Evolutionary conservation across 2,329 filamentous ascomycete species (phyloP), one percentile per base, ranked within the genome.

Genomic region (Epicoccum sorghinum): DNA sequence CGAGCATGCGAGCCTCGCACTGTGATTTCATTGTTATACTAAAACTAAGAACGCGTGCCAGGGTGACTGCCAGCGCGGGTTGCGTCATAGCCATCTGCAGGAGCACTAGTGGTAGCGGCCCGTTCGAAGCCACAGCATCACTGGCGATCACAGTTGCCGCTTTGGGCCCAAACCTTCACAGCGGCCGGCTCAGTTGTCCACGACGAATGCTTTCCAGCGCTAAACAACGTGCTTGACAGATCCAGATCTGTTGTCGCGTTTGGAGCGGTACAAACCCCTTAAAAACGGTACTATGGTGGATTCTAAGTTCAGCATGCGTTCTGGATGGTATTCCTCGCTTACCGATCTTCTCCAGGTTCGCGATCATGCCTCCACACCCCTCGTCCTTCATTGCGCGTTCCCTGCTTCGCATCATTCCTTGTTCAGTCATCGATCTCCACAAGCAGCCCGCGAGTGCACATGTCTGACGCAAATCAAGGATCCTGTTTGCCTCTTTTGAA

Each of bases 11-110:
- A 42, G 46, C 38, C 40, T 54, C 37, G 32, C 39, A 33, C 42
- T 46, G 53, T 56, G 32, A 29, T 52, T 59, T 49, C 45, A 37
- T 25, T 50, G 12, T 38, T 55, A 41, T 55, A 55, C 41, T 18
- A 18, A 12, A 36, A 37, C 18, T 32, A 48, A 40, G 39, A 40
- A 41, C 30, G 40, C 24, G 33, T 25, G 52, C 46, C 52, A 55
- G 52, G 40, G 52, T 49, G 41, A 40, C 44, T 49, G 38, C 46
- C 24, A 37, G 24, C 37, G 13, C 7, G 13, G 7, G 52, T 57
- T 63, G 57, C 64, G 64, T 66, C 64, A 66, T 61, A 41, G 52
- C 9, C 30, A 46, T 36, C 46, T 27, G 55, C 57, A 54, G 45
- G 47, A 51, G 57, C 48, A 41, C 54, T 29, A 29, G 43, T 47